Conservation (phyloP, 2,329 filamentous ascomycete species). For the Hypoxylon sp. region DNA sequence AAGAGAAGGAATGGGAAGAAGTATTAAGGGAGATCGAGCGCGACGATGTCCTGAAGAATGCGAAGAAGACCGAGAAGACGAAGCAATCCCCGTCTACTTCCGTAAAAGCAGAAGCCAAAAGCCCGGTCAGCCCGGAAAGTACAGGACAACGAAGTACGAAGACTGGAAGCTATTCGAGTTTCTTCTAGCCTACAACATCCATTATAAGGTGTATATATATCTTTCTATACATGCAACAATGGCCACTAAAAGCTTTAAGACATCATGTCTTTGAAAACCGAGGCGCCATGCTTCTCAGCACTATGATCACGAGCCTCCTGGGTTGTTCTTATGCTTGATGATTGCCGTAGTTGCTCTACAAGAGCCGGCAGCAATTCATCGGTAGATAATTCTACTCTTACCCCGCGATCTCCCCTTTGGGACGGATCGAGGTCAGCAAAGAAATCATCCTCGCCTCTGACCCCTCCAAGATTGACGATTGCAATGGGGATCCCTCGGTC, state of each 20-base stretch:
- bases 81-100: conserved; percentile 51
- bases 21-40: conserved; percentile 77
- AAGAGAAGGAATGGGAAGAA: conserved; percentile 91
- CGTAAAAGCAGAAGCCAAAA: conserved; percentile 48
- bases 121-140: conserved; percentile 41
- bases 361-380: conserved; percentile 71
- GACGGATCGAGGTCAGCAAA: conserved; percentile 70
- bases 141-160: conserved; percentile 47
- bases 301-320: conserved; percentile 44
- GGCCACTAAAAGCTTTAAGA: conserved; percentile 58
- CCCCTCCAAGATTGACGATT: conserved; percentile 88
- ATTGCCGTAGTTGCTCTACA: conserved; percentile 64
- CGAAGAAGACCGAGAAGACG: conserved; percentile 60
- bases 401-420: conserved; percentile 66
- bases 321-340: conserved; percentile 37
- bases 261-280: conserved; percentile 72
- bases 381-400: conserved; percentile 71
- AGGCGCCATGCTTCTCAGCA: conserved; percentile 51
- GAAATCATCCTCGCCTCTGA: conserved; percentile 82
- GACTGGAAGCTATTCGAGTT: conserved; percentile 59
- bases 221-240: conserved; percentile 38
- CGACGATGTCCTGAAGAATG: conserved; percentile 69
- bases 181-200: conserved; percentile 61
- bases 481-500: conserved; percentile 88
- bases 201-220: conserved; percentile 40